Base-by-base conservation (phyloP, 305 asterid species). In the Euphrasia arctica region DNA sequence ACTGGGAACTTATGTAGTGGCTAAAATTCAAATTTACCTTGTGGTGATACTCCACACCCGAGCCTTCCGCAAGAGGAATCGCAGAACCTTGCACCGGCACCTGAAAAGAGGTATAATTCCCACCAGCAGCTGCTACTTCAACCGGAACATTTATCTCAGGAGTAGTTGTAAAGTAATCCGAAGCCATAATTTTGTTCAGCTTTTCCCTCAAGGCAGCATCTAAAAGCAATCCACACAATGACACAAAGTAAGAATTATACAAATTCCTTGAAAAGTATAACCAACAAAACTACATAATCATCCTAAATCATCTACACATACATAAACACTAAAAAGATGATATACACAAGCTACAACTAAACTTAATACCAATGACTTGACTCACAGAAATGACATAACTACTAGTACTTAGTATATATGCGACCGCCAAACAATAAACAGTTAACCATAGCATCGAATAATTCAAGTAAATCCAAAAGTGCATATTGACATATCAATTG, bases 111-210 rank as follows among this genome's bases (percentile, higher is more conserved):
- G 72, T 70, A 65, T 77, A 84, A 61, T 74, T 80, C 4, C 80
- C 89, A 41, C 85, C 90, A 58, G 84, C 85, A 41, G 88, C 89
- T 3, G 83, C 95, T 68, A 85, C 81, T 67, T 85, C 85, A 70
- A 79, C 86, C 39, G 95, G 81, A 56, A 77, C 81, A 68, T 70
- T 76, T 29, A 76, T 73, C 48, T 76, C 81, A n/a, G 84, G 84
- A 18, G 81, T 74, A 65, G 79, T 79, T 58, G 77, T 79, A 28
- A 55, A 73, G 75, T 79, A 79, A 2, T 79, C 84, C 4, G 84
- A 79, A 27, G 79, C 84, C 81, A 79, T 72, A 29, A 79, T 79
- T 62, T 79, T 79, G 41, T 73, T 73, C 61, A 79, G 43, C 69
- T 73, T 79, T 55, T 75, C 81, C 77, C 71, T 73, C 77, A 79